Evolutionary conservation across 306 rosid genomes (phyloP).

Genomic region (Arachis stenosperma): DNA sequence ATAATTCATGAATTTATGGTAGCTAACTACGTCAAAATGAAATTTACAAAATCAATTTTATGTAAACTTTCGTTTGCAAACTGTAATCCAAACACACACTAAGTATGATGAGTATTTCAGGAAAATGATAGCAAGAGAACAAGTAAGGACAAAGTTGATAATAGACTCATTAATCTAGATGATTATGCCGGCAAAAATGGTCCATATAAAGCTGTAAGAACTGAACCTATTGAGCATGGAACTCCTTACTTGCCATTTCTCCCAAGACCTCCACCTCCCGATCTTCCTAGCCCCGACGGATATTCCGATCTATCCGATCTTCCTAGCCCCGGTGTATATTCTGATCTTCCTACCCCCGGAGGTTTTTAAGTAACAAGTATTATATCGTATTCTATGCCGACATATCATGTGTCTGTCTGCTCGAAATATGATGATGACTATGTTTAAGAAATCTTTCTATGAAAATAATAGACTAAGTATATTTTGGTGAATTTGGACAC

Average conservation of each 20-base stretch:
- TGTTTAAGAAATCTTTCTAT: slow-evolving; percentile 10
- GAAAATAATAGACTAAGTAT: neutral
- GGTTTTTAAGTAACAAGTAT: slow-evolving; percentile 11
- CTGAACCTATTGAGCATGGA: slow-evolving; percentile 80
- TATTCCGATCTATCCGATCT: too few relatives aligned
- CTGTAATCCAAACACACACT: too few relatives aligned
- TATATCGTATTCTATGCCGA: too few relatives aligned
- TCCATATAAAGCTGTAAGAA: slow-evolving; percentile 59
- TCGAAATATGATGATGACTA: slow-evolving; percentile 16
- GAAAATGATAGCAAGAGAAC: slow-evolving; percentile 35
- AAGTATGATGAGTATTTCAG: slow-evolving; percentile 43
- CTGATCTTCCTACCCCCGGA: slow-evolving; percentile 29
- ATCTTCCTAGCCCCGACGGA: slow-evolving; percentile 30
- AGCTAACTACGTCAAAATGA: neutral
- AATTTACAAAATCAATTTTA: too few relatives aligned
- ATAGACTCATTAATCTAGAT: slow-evolving; percentile 43
- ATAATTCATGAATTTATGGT: neutral
- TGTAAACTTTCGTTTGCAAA: too few relatives aligned
- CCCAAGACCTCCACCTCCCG: slow-evolving; percentile 71
- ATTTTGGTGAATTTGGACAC: slow-evolving; percentile 16
- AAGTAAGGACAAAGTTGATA: slow-evolving; percentile 16
- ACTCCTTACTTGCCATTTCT: slow-evolving; percentile 69
- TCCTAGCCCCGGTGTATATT: too few relatives aligned
- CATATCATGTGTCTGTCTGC: neutral
- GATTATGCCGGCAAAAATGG: slow-evolving; percentile 63